phyloP scores from a whole-genome alignment of 139 green algal species.

The Nannochloris sp. region DNA sequence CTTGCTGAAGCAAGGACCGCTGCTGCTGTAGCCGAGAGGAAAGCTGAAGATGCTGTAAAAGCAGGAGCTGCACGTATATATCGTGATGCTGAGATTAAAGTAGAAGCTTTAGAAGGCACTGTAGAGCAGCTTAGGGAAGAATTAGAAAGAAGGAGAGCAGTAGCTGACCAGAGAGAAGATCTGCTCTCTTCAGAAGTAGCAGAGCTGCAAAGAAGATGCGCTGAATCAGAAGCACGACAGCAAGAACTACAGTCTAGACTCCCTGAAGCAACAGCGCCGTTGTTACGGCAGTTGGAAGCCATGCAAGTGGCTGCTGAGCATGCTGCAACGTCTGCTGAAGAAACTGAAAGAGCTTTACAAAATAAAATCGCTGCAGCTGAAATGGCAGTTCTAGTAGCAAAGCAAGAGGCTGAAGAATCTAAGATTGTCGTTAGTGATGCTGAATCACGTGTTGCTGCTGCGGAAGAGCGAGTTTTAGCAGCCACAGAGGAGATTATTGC shows the following conservation, averaged over 20 bases:
- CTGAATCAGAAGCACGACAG: slow-evolving; percentile 77
- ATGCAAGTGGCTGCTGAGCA: background rate
- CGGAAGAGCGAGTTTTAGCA: slow-evolving; percentile 3
- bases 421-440: background rate
- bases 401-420: background rate
- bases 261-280: slow-evolving; percentile 81
- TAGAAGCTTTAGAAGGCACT: slow-evolving; percentile 49
- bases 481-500: slow-evolving; percentile 11
- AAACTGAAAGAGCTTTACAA: background rate
- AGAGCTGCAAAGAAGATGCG: slow-evolving; percentile 58
- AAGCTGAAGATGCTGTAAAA: slow-evolving; percentile 38
- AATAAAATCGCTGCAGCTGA: background rate
- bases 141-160: slow-evolving; percentile 39
- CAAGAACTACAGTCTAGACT: slow-evolving; percentile 77
- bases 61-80: slow-evolving; percentile 40
- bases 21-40: slow-evolving; percentile 54
- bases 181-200: slow-evolving; percentile 45
- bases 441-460: background rate
- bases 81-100: slow-evolving; percentile 48
- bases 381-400: background rate
- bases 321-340: background rate
- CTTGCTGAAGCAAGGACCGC: slow-evolving; percentile 31
- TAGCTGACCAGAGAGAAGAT: slow-evolving; percentile 35
- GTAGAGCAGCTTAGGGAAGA: slow-evolving; percentile 53
- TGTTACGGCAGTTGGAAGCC: slow-evolving; percentile 88